These are phyloP conservation scores for Penicillium paradoxum DNA, from an alignment of 495 filamentous ascomycete species.

Conservation along the genomic window DNA sequence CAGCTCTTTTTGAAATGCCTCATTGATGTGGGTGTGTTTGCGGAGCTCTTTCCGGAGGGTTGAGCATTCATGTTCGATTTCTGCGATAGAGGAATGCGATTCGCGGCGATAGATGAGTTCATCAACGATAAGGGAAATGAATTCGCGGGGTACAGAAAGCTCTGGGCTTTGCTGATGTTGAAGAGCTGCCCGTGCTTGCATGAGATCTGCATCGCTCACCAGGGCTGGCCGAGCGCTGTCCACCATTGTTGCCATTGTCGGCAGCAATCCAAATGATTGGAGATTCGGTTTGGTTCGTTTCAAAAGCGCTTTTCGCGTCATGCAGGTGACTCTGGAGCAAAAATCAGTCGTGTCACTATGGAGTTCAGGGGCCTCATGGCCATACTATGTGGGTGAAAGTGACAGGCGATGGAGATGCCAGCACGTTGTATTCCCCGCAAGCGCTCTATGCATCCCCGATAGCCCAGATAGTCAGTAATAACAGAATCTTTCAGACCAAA, in stretches of 20 bases:
- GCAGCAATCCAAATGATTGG: neutral
- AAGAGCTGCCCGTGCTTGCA: constrained; percentile 58
- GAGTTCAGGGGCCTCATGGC: neutral
- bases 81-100: constrained; percentile 16
- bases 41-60: constrained; percentile 73
- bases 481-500: too few relatives aligned
- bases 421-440: neutral
- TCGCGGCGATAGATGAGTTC: constrained; percentile 37
- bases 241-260: constrained; percentile 20
- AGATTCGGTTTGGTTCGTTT: neutral
- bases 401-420: neutral
- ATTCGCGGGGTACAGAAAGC: constrained; percentile 56
- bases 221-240: constrained; percentile 18
- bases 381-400: neutral
- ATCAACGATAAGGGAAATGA: constrained; percentile 49
- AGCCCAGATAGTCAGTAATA: neutral
- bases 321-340: neutral
- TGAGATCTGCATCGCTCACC: constrained; percentile 58
- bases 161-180: constrained; percentile 62
- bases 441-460: constrained; percentile 2
- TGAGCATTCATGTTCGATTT: constrained; percentile 48
- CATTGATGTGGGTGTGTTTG: constrained; percentile 89
- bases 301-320: too few relatives aligned
- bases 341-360: neutral
- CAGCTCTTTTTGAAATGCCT: constrained; percentile 88